A percentile compares a stretch with the other conserved stretches of the same genome.
Evolutionary conservation across 768 basidiomycete genomes (phyloP).

Genomic region (Leccinum longicurvipes): DNA sequence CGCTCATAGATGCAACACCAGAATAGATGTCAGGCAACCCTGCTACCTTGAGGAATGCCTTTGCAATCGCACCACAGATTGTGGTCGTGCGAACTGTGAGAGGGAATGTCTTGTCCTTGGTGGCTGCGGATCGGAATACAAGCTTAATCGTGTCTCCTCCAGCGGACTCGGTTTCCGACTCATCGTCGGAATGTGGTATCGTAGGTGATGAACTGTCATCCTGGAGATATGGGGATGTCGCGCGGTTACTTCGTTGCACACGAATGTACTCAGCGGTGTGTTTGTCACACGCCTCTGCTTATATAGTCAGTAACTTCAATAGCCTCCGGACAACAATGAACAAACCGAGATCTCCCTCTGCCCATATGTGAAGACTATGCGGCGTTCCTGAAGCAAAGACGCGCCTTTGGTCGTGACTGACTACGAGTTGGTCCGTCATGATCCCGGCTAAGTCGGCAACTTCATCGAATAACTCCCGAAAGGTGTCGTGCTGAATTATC

Average conservation of each 20-base stretch:
- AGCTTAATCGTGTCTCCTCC: conserved; percentile 58
- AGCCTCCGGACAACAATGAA: conserved; percentile 4
- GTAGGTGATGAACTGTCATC: conserved; percentile 15
- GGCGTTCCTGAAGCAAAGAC: conserved; percentile 72
- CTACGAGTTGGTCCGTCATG: conserved; percentile 48
- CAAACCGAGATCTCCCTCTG: conserved; percentile 63
- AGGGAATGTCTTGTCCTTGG: conserved; percentile 49
- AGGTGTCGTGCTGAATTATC: conserved; percentile 53
- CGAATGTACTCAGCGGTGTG: conserved; percentile 63
- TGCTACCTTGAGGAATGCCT: conserved; percentile 69
- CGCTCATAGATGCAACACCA: no score
- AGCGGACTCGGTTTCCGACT: conserved; percentile 36
- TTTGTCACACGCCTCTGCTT: conserved; percentile 63
- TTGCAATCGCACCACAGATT: conserved; percentile 72
- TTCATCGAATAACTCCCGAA: conserved; percentile 62
- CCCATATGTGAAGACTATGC: conserved; percentile 61
- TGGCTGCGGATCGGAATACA: conserved; percentile 53
- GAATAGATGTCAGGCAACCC: conserved; percentile 56
- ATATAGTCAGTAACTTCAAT: conserved; percentile 6
- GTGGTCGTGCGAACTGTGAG: conserved; percentile 73
- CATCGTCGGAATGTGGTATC: conserved; percentile 25
- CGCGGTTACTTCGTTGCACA: conserved; percentile 29
- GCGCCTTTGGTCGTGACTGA: conserved; percentile 59
- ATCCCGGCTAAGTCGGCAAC: conserved; percentile 60
- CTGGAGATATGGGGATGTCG: conserved; percentile 19